phyloP scores from a whole-genome alignment of 148 eudicot genomes.

The Arbutus unedo region DNA sequence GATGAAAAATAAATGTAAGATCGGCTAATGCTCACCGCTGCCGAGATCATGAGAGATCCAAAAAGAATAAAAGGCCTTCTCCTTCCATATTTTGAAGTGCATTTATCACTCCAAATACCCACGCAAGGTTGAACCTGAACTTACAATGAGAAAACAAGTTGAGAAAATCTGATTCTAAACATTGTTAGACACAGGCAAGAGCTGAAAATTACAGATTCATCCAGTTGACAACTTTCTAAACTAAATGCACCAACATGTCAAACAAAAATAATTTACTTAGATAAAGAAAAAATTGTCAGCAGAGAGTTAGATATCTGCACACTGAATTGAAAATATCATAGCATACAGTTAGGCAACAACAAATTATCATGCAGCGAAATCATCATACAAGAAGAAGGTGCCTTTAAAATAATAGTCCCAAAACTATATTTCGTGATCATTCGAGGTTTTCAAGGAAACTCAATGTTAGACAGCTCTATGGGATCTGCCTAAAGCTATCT shows the following conservation, averaged over 20 bases:
- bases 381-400: neutral
- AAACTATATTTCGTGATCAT: neutral
- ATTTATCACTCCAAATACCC: constrained; percentile 99
- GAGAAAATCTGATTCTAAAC: neutral
- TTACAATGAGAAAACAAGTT: constrained; percentile 1
- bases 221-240: constrained; percentile 13
- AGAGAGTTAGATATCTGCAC: neutral
- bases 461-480: neutral
- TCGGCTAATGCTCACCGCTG: constrained; percentile 58
- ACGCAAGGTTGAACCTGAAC: constrained; percentile 99
- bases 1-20: constrained; percentile 16
- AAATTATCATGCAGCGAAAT: neutral
- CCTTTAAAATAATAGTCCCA: neutral
- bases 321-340: neutral
- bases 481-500: neutral
- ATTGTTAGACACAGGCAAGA: neutral
- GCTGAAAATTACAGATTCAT: neutral
- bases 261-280: too few species aligned
- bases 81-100: constrained; percentile 93
- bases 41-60: constrained; percentile 85
- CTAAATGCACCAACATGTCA: constrained; percentile 2
- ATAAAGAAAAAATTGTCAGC: neutral
- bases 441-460: neutral
- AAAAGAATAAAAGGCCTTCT: constrained; percentile 90
- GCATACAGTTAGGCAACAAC: neutral